Evolutionary conservation across 2,329 filamentous ascomycete species (phyloP).

Genomic region (Exophiala sp.): DNA sequence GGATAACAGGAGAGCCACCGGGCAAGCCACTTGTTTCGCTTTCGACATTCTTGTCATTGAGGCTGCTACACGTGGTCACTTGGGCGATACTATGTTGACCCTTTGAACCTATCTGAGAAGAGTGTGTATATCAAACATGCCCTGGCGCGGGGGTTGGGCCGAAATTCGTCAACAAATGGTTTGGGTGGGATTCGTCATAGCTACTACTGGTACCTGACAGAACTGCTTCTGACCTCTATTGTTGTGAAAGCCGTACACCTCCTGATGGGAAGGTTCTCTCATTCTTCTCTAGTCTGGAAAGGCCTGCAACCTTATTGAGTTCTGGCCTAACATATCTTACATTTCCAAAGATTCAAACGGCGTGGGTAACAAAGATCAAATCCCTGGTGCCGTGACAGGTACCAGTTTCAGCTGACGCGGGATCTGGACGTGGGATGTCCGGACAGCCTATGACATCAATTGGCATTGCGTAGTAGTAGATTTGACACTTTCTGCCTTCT

Average conservation of each 20-base stretch:
- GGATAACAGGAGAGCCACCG: neutral
- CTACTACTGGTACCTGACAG: too few species aligned
- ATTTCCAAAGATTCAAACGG: too few species aligned
- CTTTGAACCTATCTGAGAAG: neutral
- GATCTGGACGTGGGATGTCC: constrained; percentile 1
- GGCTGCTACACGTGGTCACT: neutral
- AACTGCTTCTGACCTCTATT: too few species aligned
- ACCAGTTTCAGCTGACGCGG: constrained; percentile 1
- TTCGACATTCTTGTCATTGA: neutral
- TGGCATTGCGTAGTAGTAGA: neutral
- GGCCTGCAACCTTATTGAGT: too few species aligned
- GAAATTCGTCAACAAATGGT: neutral
- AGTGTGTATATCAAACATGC: neutral
- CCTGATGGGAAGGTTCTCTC: too few species aligned
- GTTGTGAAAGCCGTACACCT: too few species aligned
- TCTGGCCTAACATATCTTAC: too few species aligned
- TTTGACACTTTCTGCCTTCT: neutral
- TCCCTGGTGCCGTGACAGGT: constrained; percentile 1
- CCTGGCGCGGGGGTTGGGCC: neutral
- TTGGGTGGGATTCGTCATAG: constrained; percentile 1
- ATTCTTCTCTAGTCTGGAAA: too few species aligned
- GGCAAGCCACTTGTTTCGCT: constrained; percentile 1
- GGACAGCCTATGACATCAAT: constrained; percentile 1
- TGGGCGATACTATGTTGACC: neutral
- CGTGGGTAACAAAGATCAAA: neutral